Evolutionary conservation across 2,329 filamentous ascomycete species (phyloP).

Genomic region (Fusarium acutatum): DNA sequence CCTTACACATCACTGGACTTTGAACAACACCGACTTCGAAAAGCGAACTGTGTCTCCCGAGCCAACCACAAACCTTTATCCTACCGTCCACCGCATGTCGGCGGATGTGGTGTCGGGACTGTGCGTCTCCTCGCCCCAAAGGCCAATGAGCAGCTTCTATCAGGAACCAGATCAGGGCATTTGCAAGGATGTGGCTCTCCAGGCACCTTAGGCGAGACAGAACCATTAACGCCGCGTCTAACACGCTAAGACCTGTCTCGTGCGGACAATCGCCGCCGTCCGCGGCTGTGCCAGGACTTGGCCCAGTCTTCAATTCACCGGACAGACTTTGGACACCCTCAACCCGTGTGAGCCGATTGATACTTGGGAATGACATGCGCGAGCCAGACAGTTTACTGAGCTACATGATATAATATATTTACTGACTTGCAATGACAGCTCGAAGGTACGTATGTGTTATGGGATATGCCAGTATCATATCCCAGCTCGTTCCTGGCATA

Average conservation of each 20-base stretch:
- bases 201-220: slow-evolving; percentile 38
- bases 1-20: background rate
- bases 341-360: slow-evolving; percentile 11
- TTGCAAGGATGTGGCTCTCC: slow-evolving; percentile 23
- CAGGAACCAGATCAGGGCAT: background rate
- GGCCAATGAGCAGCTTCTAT: slow-evolving; percentile 30
- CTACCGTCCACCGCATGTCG: slow-evolving; percentile 27
- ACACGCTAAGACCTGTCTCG: slow-evolving; percentile 43
- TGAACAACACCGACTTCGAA: slow-evolving; percentile 10
- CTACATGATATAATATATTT: slow-evolving; percentile 1
- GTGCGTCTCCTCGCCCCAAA: slow-evolving; percentile 31
- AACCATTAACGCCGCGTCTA: slow-evolving; percentile 46
- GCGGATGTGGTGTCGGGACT: slow-evolving; percentile 39
- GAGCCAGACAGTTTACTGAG: slow-evolving; percentile 21
- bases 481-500: slow-evolving; percentile 24
- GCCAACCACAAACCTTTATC: slow-evolving; percentile 20
- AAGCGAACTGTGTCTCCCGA: slow-evolving; percentile 8
- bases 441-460: background rate
- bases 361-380: slow-evolving; percentile 19
- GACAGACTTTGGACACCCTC: slow-evolving; percentile 2
- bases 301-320: background rate
- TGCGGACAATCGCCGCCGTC: slow-evolving; percentile 40
- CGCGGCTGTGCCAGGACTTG: slow-evolving; percentile 42
- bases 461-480: slow-evolving; percentile 14
- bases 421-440: slow-evolving; percentile 10